These are phyloP conservation scores for Euphorbia neoarborescens DNA, from an alignment of 441 rosid species.

Conservation along the genomic window DNA sequence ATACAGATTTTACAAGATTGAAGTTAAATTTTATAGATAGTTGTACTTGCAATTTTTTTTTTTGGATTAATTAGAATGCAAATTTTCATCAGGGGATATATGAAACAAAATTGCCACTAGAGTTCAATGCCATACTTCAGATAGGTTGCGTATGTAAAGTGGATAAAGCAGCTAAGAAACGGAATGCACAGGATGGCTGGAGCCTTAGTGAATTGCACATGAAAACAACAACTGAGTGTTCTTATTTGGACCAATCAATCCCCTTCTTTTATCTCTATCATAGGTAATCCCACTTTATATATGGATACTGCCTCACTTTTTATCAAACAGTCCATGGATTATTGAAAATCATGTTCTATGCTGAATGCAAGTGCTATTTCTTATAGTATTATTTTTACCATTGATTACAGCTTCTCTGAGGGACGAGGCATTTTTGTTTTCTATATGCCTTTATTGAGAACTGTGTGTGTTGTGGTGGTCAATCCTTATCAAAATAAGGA, in stretches of 20 bases:
- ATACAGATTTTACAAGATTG: no score
- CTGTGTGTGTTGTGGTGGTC: slow-evolving; percentile 60
- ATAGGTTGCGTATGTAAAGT: slow-evolving; percentile 93
- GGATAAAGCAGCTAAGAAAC: slow-evolving; percentile 60
- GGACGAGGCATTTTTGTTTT: slow-evolving; percentile 68
- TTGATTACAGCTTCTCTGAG: slow-evolving; percentile 52
- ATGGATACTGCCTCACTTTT: slow-evolving; percentile 15
- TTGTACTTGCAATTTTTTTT: no score
- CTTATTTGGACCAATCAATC: slow-evolving; percentile 69
- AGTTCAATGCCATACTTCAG: slow-evolving; percentile 72
- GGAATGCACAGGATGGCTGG: slow-evolving; percentile 78
- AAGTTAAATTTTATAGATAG: no score
- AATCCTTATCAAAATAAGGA: slow-evolving; percentile 63
- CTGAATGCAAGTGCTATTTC: slow-evolving; percentile 3
- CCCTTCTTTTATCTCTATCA: slow-evolving; percentile 81
- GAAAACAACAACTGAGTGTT: slow-evolving; percentile 88
- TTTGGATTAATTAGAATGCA: slow-evolving; percentile 21
- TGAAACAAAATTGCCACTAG: slow-evolving; percentile 73
- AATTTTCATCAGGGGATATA: slow-evolving; percentile 71
- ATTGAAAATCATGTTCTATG: slow-evolving; percentile 3
- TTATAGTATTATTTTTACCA: slow-evolving; percentile 16
- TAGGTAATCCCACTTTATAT: slow-evolving; percentile 42
- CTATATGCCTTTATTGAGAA: slow-evolving; percentile 50
- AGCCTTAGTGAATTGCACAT: slow-evolving; percentile 69
- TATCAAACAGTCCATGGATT: neutral